Evolutionary conservation across 306 rosid genomes (phyloP).

Genomic region (Pyrus bretschneideri): DNA sequence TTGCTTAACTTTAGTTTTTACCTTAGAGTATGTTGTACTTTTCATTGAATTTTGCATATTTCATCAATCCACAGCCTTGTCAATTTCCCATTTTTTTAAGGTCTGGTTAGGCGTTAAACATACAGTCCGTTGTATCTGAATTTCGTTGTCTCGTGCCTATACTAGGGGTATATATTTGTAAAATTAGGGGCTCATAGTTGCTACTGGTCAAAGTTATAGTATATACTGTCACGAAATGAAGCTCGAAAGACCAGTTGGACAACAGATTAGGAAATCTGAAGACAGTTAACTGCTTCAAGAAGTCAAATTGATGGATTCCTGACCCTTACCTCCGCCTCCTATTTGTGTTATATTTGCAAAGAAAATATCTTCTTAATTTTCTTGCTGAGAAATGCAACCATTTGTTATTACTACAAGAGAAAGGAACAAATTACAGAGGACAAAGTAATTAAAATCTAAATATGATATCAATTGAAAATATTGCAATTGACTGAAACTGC

Average conservation of each 20-base stretch:
- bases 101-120: no score
- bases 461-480: not conserved
- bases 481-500: not conserved
- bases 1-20: not conserved
- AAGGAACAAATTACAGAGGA: not conserved
- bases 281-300: no score
- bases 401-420: no score
- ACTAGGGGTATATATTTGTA: no score
- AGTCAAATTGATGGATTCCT: no score
- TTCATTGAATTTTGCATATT: not conserved
- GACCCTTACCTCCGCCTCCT: no score
- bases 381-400: no score
- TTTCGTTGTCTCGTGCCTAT: not conserved
- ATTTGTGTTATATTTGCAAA: no score
- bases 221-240: not conserved
- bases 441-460: not conserved
- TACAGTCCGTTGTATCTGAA: no score
- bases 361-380: no score
- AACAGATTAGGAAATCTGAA: not conserved
- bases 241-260: not conserved
- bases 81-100: not conserved
- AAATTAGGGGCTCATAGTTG: not conserved
- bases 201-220: not conserved
- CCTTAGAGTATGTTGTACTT: not conserved
- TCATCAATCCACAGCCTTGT: not conserved